Evolutionary conservation across 106 monocot species (phyloP).

Genomic region (Hemerocallis citrina): DNA sequence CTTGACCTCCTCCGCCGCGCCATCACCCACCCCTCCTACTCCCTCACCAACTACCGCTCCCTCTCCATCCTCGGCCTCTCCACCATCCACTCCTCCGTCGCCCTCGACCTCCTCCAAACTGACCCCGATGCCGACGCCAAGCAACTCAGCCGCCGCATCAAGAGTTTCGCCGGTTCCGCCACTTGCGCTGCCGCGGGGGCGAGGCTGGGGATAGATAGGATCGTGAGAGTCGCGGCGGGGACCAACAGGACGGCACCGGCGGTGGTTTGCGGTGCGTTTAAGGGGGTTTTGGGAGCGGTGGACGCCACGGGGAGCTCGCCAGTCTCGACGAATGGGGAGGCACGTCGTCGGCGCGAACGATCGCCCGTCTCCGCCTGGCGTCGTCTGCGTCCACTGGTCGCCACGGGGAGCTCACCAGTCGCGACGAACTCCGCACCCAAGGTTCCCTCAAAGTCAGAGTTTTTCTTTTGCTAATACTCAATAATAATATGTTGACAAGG

Average conservation of each 20-base stretch:
- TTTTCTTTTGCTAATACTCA: no score
- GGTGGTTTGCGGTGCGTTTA: slow-evolving; percentile 41
- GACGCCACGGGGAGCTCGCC: no score
- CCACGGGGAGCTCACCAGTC: no score
- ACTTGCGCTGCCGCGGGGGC: slow-evolving; percentile 25
- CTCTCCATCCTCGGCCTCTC: slow-evolving; percentile 43
- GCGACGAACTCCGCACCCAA: no score
- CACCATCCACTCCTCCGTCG: slow-evolving; percentile 23
- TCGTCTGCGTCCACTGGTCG: no score
- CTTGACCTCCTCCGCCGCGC: slow-evolving; percentile 41
- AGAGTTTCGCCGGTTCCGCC: slow-evolving; percentile 1
- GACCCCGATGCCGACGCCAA: slow-evolving; percentile 31
- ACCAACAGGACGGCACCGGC: slow-evolving; percentile 25
- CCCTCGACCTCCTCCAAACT: slow-evolving; percentile 22
- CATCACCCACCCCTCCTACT: slow-evolving; percentile 62
- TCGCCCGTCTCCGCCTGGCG: no score
- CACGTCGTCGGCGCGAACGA: no score
- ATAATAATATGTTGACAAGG: no score
- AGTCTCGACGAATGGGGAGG: no score
- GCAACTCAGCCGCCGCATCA: slow-evolving; percentile 18
- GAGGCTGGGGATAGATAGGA: slow-evolving; percentile 22
- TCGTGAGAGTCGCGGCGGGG: slow-evolving; percentile 37
- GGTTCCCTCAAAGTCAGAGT: no score
- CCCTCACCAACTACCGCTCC: slow-evolving; percentile 39
- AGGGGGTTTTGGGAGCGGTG: slow-evolving; percentile 44